A percentile compares a stretch with the other conserved stretches of the same genome.
Evolutionary conservation across 176 grass and related monocot genomes (phyloP).

Genomic region (Phyllostachys edulis): DNA sequence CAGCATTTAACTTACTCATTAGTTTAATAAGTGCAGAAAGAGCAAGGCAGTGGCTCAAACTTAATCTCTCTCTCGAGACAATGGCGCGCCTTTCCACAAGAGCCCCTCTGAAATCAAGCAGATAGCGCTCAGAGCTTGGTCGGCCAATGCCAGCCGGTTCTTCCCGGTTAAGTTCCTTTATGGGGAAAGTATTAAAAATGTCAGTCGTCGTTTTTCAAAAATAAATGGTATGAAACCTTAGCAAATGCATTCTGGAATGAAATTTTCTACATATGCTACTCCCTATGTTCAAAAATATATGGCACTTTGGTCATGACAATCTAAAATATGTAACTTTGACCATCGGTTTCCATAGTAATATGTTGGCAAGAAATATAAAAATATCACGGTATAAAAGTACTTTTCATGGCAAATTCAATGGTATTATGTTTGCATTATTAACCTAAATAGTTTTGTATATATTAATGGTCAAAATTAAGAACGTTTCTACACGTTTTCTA

Average conservation of each 20-base stretch:
- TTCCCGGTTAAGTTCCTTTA: constrained; percentile 79
- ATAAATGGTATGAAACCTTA: constrained; percentile 20
- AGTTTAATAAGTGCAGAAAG: constrained; percentile 70
- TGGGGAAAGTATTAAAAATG: constrained; percentile 9
- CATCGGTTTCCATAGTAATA: background rate
- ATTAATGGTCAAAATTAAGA: background rate
- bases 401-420: constrained; percentile 8
- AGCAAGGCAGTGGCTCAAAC: constrained; percentile 92
- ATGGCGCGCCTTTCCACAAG: constrained; percentile 81
- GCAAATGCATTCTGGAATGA: background rate
- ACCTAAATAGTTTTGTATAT: background rate
- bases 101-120: constrained; percentile 89
- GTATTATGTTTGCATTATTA: background rate
- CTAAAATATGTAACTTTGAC: background rate
- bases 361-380: background rate
- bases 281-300: background rate
- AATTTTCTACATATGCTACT: background rate
- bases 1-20: constrained; percentile 61
- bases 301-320: background rate
- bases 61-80: constrained; percentile 85
- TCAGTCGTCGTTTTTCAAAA: background rate
- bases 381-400: background rate
- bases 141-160: constrained; percentile 74
- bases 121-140: constrained; percentile 72
- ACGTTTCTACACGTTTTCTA: background rate